Conservation (phyloP, 2,329 filamentous ascomycete genomes). For the Alternaria brassicae region DNA sequence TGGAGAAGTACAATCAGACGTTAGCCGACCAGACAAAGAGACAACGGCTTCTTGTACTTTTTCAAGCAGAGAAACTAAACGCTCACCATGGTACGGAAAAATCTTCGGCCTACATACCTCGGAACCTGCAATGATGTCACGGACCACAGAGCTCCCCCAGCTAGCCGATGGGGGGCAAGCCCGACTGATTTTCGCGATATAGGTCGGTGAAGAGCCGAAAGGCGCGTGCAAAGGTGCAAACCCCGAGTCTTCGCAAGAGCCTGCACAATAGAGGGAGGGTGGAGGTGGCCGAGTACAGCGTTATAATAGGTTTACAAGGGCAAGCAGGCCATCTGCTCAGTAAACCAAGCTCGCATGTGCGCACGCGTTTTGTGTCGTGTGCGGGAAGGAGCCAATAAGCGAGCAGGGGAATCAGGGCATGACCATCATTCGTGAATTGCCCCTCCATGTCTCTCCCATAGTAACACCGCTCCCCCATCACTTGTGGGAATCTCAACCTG, state of each 20-base stretch:
- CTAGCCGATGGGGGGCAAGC: constrained; percentile 19
- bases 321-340: constrained; percentile 4
- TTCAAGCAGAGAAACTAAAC: not conserved
- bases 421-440: constrained; percentile 8
- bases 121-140: constrained; percentile 40
- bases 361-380: constrained; percentile 35
- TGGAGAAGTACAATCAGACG: constrained; percentile 6
- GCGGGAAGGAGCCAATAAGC: constrained; percentile 26
- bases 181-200: constrained; percentile 14
- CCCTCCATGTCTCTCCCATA: not conserved
- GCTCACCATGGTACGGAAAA: constrained; percentile 11
- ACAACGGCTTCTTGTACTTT: constrained; percentile 7
- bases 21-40: constrained; percentile 11
- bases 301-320: not conserved
- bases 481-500: constrained; percentile 79
- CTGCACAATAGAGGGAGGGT: not conserved
- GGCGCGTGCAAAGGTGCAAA: constrained; percentile 2
- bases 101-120: constrained; percentile 32
- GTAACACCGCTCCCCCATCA: constrained; percentile 56
- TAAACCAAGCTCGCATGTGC: constrained; percentile 32
- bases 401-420: constrained; percentile 16
- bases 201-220: constrained; percentile 11
- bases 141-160: constrained; percentile 27
- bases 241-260: not conserved
- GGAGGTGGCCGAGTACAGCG: not conserved